These are phyloP conservation scores for Salisapilia sapeloensis DNA, from an alignment of 352 stramenopile genomes.

Conservation along the genomic window DNA sequence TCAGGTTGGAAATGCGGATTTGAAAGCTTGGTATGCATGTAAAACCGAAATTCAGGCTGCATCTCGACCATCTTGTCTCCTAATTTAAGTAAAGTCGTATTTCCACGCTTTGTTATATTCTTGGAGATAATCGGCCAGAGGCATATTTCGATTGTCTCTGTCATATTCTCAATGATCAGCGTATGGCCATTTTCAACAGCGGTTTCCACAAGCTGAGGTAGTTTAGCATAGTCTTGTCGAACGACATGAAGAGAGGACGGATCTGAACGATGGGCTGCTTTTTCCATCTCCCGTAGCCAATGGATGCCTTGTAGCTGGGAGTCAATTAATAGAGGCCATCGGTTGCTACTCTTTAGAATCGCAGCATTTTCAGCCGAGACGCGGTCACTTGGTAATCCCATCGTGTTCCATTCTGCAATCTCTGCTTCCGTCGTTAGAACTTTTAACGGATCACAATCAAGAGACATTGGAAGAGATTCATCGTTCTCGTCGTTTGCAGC, in stretches of 20 bases:
- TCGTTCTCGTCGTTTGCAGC: conserved; percentile 7
- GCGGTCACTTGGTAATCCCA: conserved; percentile 75
- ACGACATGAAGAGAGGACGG: conserved; percentile 51
- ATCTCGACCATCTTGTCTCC: conserved; percentile 81
- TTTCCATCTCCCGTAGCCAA: conserved; percentile 77
- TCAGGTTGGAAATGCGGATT: conserved; percentile 86
- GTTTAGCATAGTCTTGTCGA: conserved; percentile 66
- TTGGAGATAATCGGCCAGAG: conserved; percentile 74
- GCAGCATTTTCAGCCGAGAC: conserved; percentile 86
- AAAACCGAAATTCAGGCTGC: conserved; percentile 64
- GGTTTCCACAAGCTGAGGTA: conserved; percentile 51
- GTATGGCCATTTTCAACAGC: conserved; percentile 65
- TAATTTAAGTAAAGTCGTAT: conserved; percentile 63
- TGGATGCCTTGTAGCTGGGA: conserved; percentile 84
- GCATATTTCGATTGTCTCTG: conserved; percentile 70
- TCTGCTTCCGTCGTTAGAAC: conserved; percentile 62
- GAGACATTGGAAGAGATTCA: conserved; percentile 10
- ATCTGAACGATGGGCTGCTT: conserved; percentile 15
- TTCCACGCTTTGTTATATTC: conserved; percentile 48
- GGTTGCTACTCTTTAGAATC: conserved; percentile 61
- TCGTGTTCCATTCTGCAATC: conserved; percentile 72
- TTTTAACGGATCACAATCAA: conserved; percentile 34
- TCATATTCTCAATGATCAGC: conserved; percentile 83
- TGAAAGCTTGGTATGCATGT: conserved; percentile 87
- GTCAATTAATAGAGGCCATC: conserved; percentile 82